Evolutionary conservation across 768 basidiomycete genomes (phyloP).

Genomic region (Rhizopogon salebrosus): DNA sequence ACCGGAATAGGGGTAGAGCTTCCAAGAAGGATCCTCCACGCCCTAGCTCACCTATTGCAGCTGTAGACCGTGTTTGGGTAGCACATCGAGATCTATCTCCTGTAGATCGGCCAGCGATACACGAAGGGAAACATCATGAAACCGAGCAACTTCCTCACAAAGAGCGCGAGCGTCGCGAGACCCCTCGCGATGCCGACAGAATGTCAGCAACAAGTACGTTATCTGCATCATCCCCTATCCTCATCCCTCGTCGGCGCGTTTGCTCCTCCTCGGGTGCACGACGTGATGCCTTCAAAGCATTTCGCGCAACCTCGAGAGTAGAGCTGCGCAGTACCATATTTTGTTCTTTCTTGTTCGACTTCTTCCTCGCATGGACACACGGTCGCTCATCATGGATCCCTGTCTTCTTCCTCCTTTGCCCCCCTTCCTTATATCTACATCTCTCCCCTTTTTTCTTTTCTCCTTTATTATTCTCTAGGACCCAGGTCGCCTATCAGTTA

Average conservation of each 20-base stretch:
- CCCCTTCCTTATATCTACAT: constrained; percentile 24
- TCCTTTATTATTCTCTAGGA: constrained; percentile 37
- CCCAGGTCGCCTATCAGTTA: constrained; percentile 31
- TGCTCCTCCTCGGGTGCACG: constrained; percentile 36
- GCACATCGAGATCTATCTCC: constrained; percentile 8
- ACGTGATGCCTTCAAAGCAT: constrained; percentile 28
- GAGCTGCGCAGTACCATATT: constrained; percentile 28
- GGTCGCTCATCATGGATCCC: constrained; percentile 37
- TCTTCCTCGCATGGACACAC: constrained; percentile 33
- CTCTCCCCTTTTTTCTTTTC: constrained; percentile 22
- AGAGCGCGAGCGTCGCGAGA: constrained; percentile 17
- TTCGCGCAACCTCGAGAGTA: constrained; percentile 44
- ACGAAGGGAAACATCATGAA: constrained; percentile 23
- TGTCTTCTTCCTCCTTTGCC: constrained; percentile 26
- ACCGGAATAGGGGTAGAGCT: constrained; percentile 11
- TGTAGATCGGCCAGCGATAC: constrained; percentile 12
- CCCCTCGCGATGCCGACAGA: constrained; percentile 25
- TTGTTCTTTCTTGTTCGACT: constrained; percentile 33
- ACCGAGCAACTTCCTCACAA: constrained; percentile 10
- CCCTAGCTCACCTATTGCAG: constrained; percentile 7
- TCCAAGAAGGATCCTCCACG: neutral
- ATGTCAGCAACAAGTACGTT: constrained; percentile 42
- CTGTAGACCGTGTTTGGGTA: constrained; percentile 22
- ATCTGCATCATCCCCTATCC: constrained; percentile 36
- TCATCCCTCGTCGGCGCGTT: constrained; percentile 30